Conservation (phyloP, 2,329 filamentous ascomycete genomes). For the Aspergillus puulaauensis region DNA sequence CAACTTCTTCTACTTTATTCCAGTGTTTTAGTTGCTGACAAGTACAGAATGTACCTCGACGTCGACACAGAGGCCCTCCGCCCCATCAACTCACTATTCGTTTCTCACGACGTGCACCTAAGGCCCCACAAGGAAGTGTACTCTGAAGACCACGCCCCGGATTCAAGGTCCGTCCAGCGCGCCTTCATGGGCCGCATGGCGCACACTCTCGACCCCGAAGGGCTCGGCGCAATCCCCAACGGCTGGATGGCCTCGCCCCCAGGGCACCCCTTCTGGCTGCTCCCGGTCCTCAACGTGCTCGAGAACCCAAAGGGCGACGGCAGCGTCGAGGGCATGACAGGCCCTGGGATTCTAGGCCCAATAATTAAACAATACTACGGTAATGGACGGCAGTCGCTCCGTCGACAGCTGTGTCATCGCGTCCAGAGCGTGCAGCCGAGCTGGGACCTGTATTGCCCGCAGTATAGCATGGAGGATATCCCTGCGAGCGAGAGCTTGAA, state of each 20-base stretch:
- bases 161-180: slow-evolving; percentile 6
- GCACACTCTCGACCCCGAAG: slow-evolving; percentile 13
- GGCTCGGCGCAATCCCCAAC: slow-evolving; percentile 19
- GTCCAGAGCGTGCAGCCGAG: slow-evolving; percentile 8
- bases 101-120: slow-evolving; percentile 13
- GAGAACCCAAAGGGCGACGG: slow-evolving; percentile 21
- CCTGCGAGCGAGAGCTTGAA: background rate
- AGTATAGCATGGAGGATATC: background rate
- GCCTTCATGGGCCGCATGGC: slow-evolving; percentile 22
- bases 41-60: slow-evolving; percentile 22
- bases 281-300: slow-evolving; percentile 17
- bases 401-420: slow-evolving; percentile 9
- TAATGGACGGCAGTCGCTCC: slow-evolving; percentile 1
- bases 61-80: slow-evolving; percentile 23
- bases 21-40: background rate
- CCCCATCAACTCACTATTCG: slow-evolving; percentile 15
- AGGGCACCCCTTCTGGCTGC: slow-evolving; percentile 22
- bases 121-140: slow-evolving; percentile 6
- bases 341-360: slow-evolving; percentile 13
- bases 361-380: slow-evolving; percentile 17
- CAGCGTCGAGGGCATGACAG: slow-evolving; percentile 19
- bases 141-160: background rate
- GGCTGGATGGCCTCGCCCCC: slow-evolving; percentile 24
- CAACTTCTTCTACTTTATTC: background rate
- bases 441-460: slow-evolving; percentile 17